Percentiles rank a stretch among this genome's conserved stretches.
Evolutionary conservation across 805 yeast species (phyloP).

Genomic region (Candida orba): DNA sequence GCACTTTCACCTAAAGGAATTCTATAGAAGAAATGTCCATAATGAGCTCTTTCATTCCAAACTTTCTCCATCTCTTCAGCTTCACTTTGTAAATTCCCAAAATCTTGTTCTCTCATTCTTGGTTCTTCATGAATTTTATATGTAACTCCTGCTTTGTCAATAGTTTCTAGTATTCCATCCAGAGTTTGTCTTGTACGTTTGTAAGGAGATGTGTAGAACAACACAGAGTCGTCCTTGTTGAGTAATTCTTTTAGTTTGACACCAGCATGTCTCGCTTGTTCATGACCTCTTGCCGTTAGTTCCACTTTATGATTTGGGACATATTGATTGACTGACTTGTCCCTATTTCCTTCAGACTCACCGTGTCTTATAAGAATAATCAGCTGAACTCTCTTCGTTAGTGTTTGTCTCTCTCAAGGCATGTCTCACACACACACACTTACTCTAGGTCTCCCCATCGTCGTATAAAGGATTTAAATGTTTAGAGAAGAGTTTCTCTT

Average conservation of each 20-base stretch:
- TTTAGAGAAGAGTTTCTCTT: no score
- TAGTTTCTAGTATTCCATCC: conserved; percentile 55
- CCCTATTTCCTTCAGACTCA: conserved; percentile 84
- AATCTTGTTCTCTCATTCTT: conserved; percentile 88
- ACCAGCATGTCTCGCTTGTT: conserved; percentile 59
- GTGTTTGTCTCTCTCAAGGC: no score
- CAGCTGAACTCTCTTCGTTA: conserved; percentile 25
- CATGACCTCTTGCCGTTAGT: conserved; percentile 63
- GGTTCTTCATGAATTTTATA: conserved; percentile 78
- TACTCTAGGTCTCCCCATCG: conserved; percentile 23
- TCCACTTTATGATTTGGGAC: conserved; percentile 78
- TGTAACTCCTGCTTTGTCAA: conserved; percentile 34
- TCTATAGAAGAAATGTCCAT: conserved; percentile 84
- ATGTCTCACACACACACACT: no score
- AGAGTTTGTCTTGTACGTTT: conserved; percentile 79
- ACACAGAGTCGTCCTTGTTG: conserved; percentile 45
- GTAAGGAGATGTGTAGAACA: conserved; percentile 85
- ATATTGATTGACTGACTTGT: conserved; percentile 69
- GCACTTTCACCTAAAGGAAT: conserved; percentile 95
- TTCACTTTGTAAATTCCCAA: conserved; percentile 84
- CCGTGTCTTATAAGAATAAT: conserved; percentile 86
- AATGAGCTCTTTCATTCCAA: conserved; percentile 78
- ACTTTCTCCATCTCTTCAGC: conserved; percentile 71
- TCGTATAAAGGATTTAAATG: no score
- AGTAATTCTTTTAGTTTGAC: conserved; percentile 36